These are phyloP conservation scores for Tetrapisispora arboricola DNA, from an alignment of 805 yeast genomes.

Conservation along the genomic window DNA sequence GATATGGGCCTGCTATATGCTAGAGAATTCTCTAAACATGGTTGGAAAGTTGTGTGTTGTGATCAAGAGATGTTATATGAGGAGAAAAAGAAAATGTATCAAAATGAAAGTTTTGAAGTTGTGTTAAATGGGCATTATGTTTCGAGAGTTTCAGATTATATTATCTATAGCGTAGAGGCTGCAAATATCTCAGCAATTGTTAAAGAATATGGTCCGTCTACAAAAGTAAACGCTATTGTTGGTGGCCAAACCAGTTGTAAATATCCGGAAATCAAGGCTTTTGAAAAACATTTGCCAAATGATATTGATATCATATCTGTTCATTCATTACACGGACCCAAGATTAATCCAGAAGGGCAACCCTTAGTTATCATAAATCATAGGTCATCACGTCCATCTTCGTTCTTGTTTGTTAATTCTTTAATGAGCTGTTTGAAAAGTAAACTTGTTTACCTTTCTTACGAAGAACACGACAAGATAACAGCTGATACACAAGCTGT, in stretches of 20 bases:
- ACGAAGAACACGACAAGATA: conserved; percentile 84
- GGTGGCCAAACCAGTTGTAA: conserved; percentile 99
- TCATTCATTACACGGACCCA: conserved; percentile 93
- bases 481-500: conserved; percentile 99
- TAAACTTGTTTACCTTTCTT: conserved; percentile 63
- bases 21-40: conserved; percentile 60
- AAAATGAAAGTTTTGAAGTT: conserved; percentile 41
- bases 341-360: conserved; percentile 79
- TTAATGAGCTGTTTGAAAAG: conserved; percentile 68
- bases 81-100: conserved; percentile 32
- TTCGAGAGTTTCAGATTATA: conserved; percentile 69
- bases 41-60: conserved; percentile 85
- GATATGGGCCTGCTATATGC: conserved; percentile 96
- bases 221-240: conserved; percentile 79
- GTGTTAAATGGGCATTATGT: conserved; percentile 76
- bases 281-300: conserved; percentile 60
- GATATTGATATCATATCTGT: conserved; percentile 80
- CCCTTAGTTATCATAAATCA: conserved; percentile 83
- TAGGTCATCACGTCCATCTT: conserved; percentile 43
- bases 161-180: conserved; percentile 90
- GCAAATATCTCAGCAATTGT: conserved; percentile 70
- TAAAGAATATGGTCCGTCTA: conserved; percentile 68
- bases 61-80: conserved; percentile 62
- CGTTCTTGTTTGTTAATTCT: conserved; percentile 49
- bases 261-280: conserved; percentile 78